Evolutionary conservation across 2,329 filamentous ascomycete genomes (phyloP).

Genomic region (Falciphora oryzae): DNA sequence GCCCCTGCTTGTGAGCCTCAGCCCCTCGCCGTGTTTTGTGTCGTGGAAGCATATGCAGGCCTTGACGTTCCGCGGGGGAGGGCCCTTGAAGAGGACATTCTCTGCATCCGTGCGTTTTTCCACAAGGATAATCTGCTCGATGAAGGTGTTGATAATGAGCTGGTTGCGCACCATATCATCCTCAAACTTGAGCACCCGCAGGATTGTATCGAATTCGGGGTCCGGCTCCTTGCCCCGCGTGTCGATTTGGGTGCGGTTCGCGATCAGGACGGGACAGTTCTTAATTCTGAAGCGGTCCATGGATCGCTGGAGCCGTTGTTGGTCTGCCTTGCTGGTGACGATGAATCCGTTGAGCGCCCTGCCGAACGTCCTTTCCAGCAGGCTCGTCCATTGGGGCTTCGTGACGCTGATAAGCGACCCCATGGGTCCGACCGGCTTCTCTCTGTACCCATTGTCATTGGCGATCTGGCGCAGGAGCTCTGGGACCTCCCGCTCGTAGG

Average conservation of each 20-base stretch:
- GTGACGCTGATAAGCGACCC: conserved; percentile 71
- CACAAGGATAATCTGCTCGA: conserved; percentile 82
- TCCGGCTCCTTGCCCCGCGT: conserved; percentile 69
- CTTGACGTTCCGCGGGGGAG: conserved; percentile 62
- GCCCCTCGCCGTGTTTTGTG: conserved; percentile 50
- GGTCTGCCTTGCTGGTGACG: conserved; percentile 71
- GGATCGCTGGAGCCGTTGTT: conserved; percentile 58
- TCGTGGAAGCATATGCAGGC: conserved; percentile 67
- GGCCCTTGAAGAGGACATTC: conserved; percentile 59
- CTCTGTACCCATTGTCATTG: conserved; percentile 60
- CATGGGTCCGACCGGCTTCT: conserved; percentile 76
- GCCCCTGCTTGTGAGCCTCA: conserved; percentile 45
- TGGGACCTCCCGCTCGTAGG: conserved; percentile 58
- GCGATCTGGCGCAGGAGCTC: conserved; percentile 63
- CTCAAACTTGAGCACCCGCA: conserved; percentile 77
- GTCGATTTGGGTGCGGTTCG: conserved; percentile 48
- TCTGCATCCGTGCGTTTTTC: conserved; percentile 61
- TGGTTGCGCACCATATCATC: conserved; percentile 72
- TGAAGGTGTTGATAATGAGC: conserved; percentile 72
- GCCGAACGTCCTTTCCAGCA: conserved; percentile 76
- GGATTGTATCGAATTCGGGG: conserved; percentile 64
- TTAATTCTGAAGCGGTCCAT: conserved; percentile 52
- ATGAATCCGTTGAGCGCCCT: conserved; percentile 68
- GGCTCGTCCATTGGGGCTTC: conserved; percentile 75
- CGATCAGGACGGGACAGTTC: conserved; percentile 58